These are phyloP conservation scores for Suhomyces xylopsoci DNA, from an alignment of 805 yeast species.

Conservation along the genomic window DNA sequence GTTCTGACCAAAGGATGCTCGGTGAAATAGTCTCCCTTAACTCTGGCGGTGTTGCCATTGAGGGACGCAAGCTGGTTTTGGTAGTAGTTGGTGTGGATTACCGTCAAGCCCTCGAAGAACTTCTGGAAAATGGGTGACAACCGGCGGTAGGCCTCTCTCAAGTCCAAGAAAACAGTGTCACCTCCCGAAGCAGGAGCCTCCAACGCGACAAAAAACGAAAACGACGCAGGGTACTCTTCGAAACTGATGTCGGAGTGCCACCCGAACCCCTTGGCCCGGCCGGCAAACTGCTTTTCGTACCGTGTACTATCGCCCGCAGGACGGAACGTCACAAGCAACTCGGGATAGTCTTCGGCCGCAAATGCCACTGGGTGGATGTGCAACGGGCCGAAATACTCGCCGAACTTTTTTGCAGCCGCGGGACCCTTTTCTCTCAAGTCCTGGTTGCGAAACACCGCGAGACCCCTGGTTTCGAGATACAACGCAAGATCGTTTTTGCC, in stretches of 20 bases:
- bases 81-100: slow-evolving; percentile 21
- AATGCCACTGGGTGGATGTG: slow-evolving; percentile 24
- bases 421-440: slow-evolving; percentile 26
- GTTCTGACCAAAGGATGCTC: slow-evolving; percentile 30
- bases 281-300: slow-evolving; percentile 14
- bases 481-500: slow-evolving; percentile 27
- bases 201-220: slow-evolving; percentile 23
- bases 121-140: slow-evolving; percentile 21
- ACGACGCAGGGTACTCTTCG: slow-evolving; percentile 24
- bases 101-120: slow-evolving; percentile 22
- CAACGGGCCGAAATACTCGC: slow-evolving; percentile 25
- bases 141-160: slow-evolving; percentile 24
- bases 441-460: slow-evolving; percentile 24
- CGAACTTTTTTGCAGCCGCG: slow-evolving; percentile 18
- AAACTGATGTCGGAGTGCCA: slow-evolving; percentile 28
- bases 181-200: slow-evolving; percentile 27
- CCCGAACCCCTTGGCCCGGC: slow-evolving; percentile 7
- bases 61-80: slow-evolving; percentile 16
- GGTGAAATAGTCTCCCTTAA: slow-evolving; percentile 18
- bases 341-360: slow-evolving; percentile 21
- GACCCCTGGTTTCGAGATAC: slow-evolving; percentile 22
- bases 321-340: slow-evolving; percentile 21
- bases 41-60: slow-evolving; percentile 13
- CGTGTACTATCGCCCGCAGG: slow-evolving; percentile 18
- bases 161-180: slow-evolving; percentile 24